Conservation (phyloP, 495 filamentous ascomycete genomes). For the Aspergillus sclerotioniger region DNA sequence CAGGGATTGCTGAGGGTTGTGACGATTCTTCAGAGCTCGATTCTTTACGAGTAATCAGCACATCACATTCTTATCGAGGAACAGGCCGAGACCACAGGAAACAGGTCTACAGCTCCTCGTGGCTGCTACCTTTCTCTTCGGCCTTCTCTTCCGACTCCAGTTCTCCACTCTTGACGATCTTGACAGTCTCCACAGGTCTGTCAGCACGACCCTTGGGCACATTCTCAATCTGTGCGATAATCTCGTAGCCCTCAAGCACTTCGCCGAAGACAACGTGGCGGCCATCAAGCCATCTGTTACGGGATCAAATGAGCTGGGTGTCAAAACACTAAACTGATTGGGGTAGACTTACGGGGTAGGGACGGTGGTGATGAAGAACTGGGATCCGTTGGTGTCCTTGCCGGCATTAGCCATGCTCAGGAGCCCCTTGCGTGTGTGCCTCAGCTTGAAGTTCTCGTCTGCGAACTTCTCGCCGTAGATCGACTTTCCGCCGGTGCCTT, state of each 20-base stretch:
- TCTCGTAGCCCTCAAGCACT: constrained; percentile 85
- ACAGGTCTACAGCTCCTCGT: constrained; percentile 81
- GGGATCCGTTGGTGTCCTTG: constrained; percentile 96
- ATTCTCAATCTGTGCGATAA: constrained; percentile 87
- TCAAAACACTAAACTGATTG: constrained; percentile 1
- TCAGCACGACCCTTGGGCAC: constrained; percentile 67
- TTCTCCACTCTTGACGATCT: constrained; percentile 94
- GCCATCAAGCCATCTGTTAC: constrained; percentile 79
- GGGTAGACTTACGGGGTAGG: constrained; percentile 65
- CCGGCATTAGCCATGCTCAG: constrained; percentile 95
- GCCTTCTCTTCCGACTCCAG: constrained; percentile 63
- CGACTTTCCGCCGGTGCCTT: constrained; percentile 92
- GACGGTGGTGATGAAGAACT: constrained; percentile 96
- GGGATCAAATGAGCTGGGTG: constrained; percentile 24
- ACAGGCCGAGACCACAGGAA: constrained; percentile 25
- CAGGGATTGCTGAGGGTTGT: constrained; percentile 19
- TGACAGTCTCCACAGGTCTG: constrained; percentile 72
- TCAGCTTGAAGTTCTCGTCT: constrained; percentile 99
- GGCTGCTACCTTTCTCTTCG: constrained; percentile 81
- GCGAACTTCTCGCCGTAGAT: constrained; percentile 94
- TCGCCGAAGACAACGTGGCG: constrained; percentile 90
- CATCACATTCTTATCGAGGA: constrained; percentile 22
- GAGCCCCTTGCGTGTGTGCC: constrained; percentile 67
- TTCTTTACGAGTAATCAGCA: constrained; percentile 37
- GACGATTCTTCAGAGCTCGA: constrained; percentile 14